Evolutionary conservation across 1,284 basidiomycete genomes (phyloP).

Genomic region (Fomes fomentarius): DNA sequence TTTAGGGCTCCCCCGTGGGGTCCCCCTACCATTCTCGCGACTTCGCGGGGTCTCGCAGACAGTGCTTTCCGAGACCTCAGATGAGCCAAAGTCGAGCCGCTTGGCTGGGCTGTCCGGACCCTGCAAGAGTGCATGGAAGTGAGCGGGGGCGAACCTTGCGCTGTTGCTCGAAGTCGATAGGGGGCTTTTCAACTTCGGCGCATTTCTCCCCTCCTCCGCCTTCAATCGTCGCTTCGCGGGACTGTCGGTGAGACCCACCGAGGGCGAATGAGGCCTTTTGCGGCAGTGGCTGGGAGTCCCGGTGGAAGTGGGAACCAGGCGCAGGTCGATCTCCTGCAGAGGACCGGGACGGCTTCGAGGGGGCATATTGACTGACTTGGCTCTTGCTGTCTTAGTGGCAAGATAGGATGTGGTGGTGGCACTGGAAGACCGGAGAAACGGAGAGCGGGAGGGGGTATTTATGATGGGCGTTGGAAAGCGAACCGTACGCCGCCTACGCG

Average conservation of each 20-base stretch:
- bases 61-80: constrained; percentile 13
- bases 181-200: constrained; percentile 43
- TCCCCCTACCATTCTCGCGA: constrained; percentile 10
- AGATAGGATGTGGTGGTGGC: constrained; percentile 14
- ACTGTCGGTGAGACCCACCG: constrained; percentile 48
- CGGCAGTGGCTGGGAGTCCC: constrained; percentile 26
- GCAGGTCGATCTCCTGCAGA: constrained; percentile 50
- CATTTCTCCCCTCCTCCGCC: constrained; percentile 53
- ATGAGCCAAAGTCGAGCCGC: constrained; percentile 51
- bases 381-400: not conserved
- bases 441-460: constrained; percentile 6
- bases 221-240: constrained; percentile 75
- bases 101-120: constrained; percentile 45
- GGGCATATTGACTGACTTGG: constrained; percentile 10
- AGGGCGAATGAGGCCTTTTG: constrained; percentile 62
- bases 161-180: constrained; percentile 27
- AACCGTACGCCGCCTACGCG: constrained; percentile 19
- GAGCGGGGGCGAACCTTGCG: constrained; percentile 28
- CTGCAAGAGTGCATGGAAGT: constrained; percentile 36
- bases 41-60: constrained; percentile 4
- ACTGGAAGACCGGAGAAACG: constrained; percentile 6
- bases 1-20: constrained; percentile 20
- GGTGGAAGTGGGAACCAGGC: constrained; percentile 42
- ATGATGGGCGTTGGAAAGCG: constrained; percentile 25
- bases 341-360: constrained; percentile 15